phyloP scores from a whole-genome alignment of 345 rosid species.

The Eucalyptus globulus region DNA sequence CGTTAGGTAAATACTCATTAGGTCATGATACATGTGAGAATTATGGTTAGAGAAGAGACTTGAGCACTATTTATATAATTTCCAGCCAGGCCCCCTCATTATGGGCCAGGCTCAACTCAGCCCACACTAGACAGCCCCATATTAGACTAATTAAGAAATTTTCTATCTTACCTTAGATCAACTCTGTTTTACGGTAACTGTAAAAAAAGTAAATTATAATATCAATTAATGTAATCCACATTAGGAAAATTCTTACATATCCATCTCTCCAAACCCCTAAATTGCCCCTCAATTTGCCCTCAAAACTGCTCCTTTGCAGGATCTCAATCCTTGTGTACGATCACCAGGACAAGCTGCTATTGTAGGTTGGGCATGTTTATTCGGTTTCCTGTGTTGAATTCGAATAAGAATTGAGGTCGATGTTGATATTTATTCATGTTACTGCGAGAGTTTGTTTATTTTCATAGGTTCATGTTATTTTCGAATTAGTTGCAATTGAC shows the following conservation, averaged over 20 bases:
- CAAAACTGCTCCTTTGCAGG: not conserved
- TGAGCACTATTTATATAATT: too few relatives aligned
- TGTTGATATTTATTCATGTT: not conserved
- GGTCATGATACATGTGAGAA: too few relatives aligned
- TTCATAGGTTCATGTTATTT: not conserved
- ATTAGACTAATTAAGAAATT: too few relatives aligned
- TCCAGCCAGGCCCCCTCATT: too few relatives aligned
- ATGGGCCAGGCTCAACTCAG: rapidly evolving
- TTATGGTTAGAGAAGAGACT: rapidly evolving
- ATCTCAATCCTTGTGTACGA: not conserved
- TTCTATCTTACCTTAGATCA: too few relatives aligned
- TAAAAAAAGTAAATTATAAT: too few relatives aligned
- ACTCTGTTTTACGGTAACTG: too few relatives aligned
- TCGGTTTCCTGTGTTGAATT: not conserved
- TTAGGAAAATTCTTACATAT: too few relatives aligned
- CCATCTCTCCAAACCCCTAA: not conserved
- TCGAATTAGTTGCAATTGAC: not conserved
- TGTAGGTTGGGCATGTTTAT: not conserved
- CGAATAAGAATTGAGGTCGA: not conserved
- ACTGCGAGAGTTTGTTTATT: not conserved
- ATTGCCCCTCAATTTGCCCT: not conserved
- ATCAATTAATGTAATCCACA: too few relatives aligned
- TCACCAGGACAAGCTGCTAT: not conserved
- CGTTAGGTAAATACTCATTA: too few relatives aligned
- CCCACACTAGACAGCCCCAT: too few relatives aligned